These are phyloP conservation scores for Xylaria grammica DNA, from an alignment of 495 filamentous ascomycete genomes.

Conservation along the genomic window DNA sequence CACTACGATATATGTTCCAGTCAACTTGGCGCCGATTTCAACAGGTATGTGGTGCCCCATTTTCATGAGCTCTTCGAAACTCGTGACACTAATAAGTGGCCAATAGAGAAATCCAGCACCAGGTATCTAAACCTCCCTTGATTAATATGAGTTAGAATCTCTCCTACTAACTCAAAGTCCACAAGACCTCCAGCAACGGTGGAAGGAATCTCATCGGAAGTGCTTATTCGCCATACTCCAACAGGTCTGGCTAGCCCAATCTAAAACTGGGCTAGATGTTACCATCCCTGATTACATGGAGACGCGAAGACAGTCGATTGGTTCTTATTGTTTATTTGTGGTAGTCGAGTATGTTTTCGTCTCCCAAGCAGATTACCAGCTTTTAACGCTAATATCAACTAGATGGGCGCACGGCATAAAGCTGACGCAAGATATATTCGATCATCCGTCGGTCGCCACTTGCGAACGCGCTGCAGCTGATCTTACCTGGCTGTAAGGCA, in stretches of 20 bases:
- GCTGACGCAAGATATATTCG: constrained; percentile 8
- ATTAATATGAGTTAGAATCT: too few relatives aligned
- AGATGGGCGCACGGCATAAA: constrained; percentile 13
- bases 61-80: background rate
- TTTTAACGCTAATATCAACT: background rate
- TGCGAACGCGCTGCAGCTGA: constrained; percentile 7
- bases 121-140: background rate
- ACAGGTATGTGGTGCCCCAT: background rate
- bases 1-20: background rate
- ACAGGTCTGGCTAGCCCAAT: constrained; percentile 11
- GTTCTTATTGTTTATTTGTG: background rate
- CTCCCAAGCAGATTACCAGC: background rate
- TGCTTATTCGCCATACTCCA: constrained; percentile 8
- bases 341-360: constrained; percentile 4
- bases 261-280: background rate
- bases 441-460: background rate
- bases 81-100: background rate
- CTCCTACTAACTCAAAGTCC: background rate
- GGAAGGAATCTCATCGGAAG: constrained; percentile 5
- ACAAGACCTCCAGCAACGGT: constrained; percentile 9
- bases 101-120: constrained; percentile 10
- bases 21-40: constrained; percentile 4
- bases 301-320: background rate
- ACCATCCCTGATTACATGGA: constrained; percentile 1
- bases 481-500: constrained; percentile 7